Evolutionary conservation across 305 asterid genomes (phyloP), one percentile per base, ranked within the genome.

Genomic region (Rubia peregrina): DNA sequence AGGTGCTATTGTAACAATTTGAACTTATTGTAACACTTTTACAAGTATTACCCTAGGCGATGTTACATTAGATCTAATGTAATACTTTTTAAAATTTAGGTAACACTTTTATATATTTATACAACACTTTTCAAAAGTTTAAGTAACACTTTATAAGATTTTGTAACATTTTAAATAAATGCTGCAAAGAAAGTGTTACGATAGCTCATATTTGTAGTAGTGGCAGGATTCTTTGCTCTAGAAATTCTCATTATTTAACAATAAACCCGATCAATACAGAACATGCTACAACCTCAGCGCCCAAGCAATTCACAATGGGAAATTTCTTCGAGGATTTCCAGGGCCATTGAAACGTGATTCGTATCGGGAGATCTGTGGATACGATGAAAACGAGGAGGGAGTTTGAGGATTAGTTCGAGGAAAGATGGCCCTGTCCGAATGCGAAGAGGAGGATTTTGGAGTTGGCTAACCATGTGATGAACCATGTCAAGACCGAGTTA

Each of bases 391-490:
- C 1, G 0, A 69, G 79, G 4, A 86, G 88, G 3, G 90, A 84
- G 4, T 75, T 80, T 2, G 77, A 33, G 24, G 22, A 51, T 51
- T 16, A 1, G 59, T 14, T 21, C 6, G 69, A 38, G 3, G 80
- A 78, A 63, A 90, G 70, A 0, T 89, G 92, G 17, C 94, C 94
- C 13, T 51, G 89, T 16, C 83, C 85, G 75, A 85, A 90, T 46
- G 94, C 88, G 61, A 84, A 84, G 44, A 88, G 86, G 74, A 85
- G 71, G 1, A 90, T 85, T 80, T 87, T 88, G 86, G 83, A 87
- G 70, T 66, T 81, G 33, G 89, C 73, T 0, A 90, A 86, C 94
- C 97, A 90, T 0, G 93, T 84, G 75, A 90, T 22, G 86, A 77
- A 83, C 81, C 86, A 76, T 3, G 86, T 71, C 6, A 77, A 70